These are phyloP conservation scores for Eucalyptus cloeziana DNA, from an alignment of 345 rosid species.

Conservation along the genomic window DNA sequence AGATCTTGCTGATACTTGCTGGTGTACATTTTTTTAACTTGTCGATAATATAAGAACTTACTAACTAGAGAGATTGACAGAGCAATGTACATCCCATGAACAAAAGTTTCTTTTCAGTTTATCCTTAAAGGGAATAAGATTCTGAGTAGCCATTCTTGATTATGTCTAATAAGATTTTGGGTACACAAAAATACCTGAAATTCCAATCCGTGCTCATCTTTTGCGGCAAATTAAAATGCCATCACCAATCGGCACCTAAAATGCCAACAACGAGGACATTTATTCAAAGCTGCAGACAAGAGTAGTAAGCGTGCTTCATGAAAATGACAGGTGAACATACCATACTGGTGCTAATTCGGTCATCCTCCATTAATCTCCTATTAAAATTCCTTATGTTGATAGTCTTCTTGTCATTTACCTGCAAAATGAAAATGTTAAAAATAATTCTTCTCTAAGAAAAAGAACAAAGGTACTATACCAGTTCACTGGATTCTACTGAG, in stretches of 20 bases:
- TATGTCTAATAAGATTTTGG: neutral
- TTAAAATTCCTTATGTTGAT: conserved; percentile 72
- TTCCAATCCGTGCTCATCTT: conserved; percentile 9
- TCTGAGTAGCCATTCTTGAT: neutral
- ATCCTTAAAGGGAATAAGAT: neutral
- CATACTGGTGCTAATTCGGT: conserved; percentile 76
- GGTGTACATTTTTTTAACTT: neutral
- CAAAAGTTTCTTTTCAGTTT: neutral
- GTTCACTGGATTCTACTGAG: neutral
- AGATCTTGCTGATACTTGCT: neutral
- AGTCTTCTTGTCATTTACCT: conserved; percentile 78
- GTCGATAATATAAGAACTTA: neutral
- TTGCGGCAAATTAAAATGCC: conserved; percentile 85
- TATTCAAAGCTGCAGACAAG: neutral
- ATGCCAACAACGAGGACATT: neutral
- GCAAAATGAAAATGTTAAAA: neutral
- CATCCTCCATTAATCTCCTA: conserved; percentile 46
- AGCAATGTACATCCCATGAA: neutral
- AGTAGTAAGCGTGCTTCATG: neutral
- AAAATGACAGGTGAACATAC: conserved; percentile 9
- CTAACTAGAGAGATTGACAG: neutral
- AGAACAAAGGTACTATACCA: neutral
- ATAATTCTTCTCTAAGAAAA: neutral
- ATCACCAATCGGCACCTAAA: conserved; percentile 85
- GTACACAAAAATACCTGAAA: neutral